phyloP scores from a whole-genome alignment of 2,329 filamentous ascomycete genomes.

The Aspergillus cejpii region DNA sequence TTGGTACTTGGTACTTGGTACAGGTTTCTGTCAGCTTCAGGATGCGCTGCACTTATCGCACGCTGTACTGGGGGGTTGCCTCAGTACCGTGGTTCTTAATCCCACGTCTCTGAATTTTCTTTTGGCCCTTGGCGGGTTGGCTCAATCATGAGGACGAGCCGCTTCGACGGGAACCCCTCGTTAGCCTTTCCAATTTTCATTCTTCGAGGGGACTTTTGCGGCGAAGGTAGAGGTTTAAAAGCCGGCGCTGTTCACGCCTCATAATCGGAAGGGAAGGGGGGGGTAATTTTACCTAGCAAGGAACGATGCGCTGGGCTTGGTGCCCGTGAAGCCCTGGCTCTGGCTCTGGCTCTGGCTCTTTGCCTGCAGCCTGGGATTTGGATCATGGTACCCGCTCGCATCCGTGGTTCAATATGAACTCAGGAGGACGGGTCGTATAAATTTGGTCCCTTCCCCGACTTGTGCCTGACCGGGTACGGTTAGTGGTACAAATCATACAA shows the following conservation, averaged over 20 bases:
- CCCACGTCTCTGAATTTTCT: background rate
- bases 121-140: background rate
- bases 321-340: background rate
- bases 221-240: background rate
- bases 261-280: too few relatives aligned
- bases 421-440: constrained; percentile 6
- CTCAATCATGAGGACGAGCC: background rate
- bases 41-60: background rate
- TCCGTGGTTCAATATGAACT: constrained; percentile 34
- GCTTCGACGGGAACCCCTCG: background rate
- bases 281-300: too few relatives aligned
- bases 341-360: constrained; percentile 11
- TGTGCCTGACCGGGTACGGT: too few relatives aligned
- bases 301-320: background rate
- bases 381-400: constrained; percentile 29
- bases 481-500: background rate
- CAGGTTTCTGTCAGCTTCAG: too few relatives aligned
- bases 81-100: background rate
- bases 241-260: background rate
- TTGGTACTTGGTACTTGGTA: background rate
- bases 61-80: background rate
- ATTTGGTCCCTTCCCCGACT: background rate
- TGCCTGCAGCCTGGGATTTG: constrained; percentile 8
- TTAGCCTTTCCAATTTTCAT: background rate
- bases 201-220: background rate